phyloP scores from a whole-genome alignment of 345 rosid genomes.

The Populus ilicifolia region DNA sequence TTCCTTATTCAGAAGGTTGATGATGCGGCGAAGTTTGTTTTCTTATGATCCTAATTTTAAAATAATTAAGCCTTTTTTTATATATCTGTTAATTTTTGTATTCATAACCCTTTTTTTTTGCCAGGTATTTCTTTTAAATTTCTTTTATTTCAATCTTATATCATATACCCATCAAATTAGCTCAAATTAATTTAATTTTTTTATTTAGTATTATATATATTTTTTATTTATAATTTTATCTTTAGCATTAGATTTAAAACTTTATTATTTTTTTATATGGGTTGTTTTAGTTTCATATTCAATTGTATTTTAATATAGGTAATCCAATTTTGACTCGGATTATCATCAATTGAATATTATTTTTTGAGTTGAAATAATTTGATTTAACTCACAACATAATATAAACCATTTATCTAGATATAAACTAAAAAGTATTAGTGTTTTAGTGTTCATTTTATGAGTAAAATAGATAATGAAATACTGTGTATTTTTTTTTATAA shows the following conservation, averaged over 20 bases:
- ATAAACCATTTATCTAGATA: no score
- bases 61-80: not conserved
- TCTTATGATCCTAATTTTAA: constrained; percentile 1
- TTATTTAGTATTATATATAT: no score
- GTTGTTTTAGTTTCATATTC: fast-evolving
- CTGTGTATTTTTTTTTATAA: fast-evolving
- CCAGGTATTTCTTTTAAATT: fast-evolving
- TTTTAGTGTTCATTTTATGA: no score
- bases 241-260: fast-evolving
- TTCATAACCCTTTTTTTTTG: no score
- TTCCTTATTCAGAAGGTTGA: constrained; percentile 23
- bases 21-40: constrained; percentile 21
- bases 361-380: fast-evolving
- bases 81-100: no score
- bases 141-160: no score
- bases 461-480: no score
- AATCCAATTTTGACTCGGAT: fast-evolving
- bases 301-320: no score
- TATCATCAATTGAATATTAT: no score
- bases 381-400: fast-evolving
- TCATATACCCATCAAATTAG: fast-evolving
- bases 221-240: no score
- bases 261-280: fast-evolving
- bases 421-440: no score
- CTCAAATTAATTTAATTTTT: fast-evolving